These are phyloP conservation scores for Cercospora janseana DNA, from an alignment of 2,329 filamentous ascomycete species.

Conservation along the genomic window DNA sequence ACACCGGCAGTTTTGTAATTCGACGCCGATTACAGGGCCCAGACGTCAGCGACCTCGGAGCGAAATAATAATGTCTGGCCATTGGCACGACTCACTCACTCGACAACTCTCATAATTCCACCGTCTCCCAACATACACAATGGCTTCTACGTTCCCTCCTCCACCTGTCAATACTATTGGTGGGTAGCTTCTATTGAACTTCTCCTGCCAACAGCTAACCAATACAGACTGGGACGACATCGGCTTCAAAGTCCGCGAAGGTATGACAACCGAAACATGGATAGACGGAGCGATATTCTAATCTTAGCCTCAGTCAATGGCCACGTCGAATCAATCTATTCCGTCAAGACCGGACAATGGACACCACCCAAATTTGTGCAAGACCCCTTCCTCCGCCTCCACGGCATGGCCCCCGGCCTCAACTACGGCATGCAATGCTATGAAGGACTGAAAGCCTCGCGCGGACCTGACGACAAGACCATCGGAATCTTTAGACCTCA, in stretches of 20 bases:
- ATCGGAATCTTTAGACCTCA: slow-evolving; percentile 87
- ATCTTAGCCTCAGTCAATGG: too few species aligned
- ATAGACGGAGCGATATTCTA: too few species aligned
- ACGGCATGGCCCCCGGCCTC: slow-evolving; percentile 90
- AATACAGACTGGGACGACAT: slow-evolving; percentile 82
- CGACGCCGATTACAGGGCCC: too few species aligned
- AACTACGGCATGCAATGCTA: slow-evolving; percentile 99
- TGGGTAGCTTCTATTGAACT: slow-evolving; percentile 32
- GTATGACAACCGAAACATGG: slow-evolving; percentile 46
- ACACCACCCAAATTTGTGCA: slow-evolving; percentile 72
- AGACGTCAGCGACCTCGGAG: slow-evolving; percentile 13
- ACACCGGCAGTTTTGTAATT: too few species aligned
- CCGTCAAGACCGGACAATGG: slow-evolving; percentile 72
- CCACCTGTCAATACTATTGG: slow-evolving; percentile 74
- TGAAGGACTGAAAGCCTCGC: slow-evolving; percentile 97
- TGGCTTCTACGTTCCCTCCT: slow-evolving; percentile 62
- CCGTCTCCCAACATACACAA: slow-evolving; percentile 15
- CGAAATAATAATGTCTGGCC: slow-evolving; percentile 5
- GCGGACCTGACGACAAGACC: slow-evolving; percentile 62
- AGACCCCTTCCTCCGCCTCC: slow-evolving; percentile 81
- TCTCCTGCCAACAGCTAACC: slow-evolving; percentile 22
- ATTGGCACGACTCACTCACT: slow-evolving; percentile 8
- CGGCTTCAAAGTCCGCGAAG: slow-evolving; percentile 89
- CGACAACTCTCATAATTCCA: neutral
- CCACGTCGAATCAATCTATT: slow-evolving; percentile 86